Conservation (phyloP, 495 filamentous ascomycete species). For the Extremus antarcticus region DNA sequence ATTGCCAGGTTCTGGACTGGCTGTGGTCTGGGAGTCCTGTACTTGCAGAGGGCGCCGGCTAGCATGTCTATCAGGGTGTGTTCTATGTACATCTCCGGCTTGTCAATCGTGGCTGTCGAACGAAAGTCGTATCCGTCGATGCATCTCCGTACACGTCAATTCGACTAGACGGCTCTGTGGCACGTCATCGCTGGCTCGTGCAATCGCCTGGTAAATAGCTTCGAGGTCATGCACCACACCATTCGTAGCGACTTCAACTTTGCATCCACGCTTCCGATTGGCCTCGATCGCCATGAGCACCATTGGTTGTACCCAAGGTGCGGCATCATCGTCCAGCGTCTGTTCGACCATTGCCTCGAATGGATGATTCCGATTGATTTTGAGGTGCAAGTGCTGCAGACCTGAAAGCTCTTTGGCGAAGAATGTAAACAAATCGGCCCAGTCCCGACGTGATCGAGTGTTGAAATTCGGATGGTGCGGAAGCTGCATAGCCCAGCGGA, state of each 20-base stretch:
- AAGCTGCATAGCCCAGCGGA: conserved; percentile 12
- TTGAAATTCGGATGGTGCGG: conserved; percentile 18
- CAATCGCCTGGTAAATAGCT: background rate
- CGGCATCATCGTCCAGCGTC: conserved; percentile 7
- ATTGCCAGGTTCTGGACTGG: too few species aligned
- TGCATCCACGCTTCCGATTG: conserved; percentile 9
- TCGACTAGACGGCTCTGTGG: background rate
- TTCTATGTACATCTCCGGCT: background rate
- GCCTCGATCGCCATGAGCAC: conserved; percentile 8
- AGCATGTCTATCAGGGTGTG: too few species aligned
- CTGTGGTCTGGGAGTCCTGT: too few species aligned
- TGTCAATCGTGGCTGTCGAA: conserved; percentile 2
- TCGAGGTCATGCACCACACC: conserved; percentile 8
- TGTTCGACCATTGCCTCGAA: conserved; percentile 4
- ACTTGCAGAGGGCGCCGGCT: too few species aligned
- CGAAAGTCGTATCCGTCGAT: conserved; percentile 8
- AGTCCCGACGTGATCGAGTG: conserved; percentile 11
- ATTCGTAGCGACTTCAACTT: conserved; percentile 13
- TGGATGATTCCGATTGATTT: conserved; percentile 4
- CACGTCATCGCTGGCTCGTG: background rate
- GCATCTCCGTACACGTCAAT: conserved; percentile 4
- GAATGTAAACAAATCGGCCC: conserved; percentile 14
- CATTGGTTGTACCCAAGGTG: conserved; percentile 14
- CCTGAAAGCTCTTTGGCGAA: conserved; percentile 13
- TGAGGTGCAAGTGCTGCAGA: conserved; percentile 7